Base-by-base conservation (phyloP, 805 yeast genomes). In the Brettanomyces sp. region DNA sequence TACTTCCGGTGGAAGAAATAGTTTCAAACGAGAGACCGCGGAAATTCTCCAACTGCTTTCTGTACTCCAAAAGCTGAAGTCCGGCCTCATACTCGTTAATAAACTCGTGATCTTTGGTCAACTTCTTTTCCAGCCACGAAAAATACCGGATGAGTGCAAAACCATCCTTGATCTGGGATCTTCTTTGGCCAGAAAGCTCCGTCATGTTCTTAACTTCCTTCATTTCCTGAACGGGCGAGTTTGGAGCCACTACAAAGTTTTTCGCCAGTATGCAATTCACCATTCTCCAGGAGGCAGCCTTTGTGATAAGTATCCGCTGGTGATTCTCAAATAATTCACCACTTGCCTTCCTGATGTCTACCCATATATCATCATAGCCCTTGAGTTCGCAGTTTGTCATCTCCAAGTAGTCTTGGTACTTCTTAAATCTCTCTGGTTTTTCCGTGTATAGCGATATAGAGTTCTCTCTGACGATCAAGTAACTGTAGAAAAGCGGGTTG, bases 1-100 rank as follows among this genome's bases (percentile, higher is more conserved):
- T 85, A 11, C 87, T 69, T 1, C 91, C 93, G 1, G 86, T 71
- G 4, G 89, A 77, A 44, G 87, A 78, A 42, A 85, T 84, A 0
- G 93, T 84, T 42, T 77, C 80, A 61, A 85, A 85, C 3, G 88
- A 80, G 40, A 79, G 72, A 0, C 90, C 93, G 21, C 67, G 72
- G 56, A 74, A 79, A 50, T 73, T 65, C 21, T 74, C 73, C 51
- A 73, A 73, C 30, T 72, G 63, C 30, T 70, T 59, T 55, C 91
- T 70, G 43, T 82, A 76, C 34, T 72, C 62, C 44, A 70, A 69
- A 25, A 82, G 70, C 54, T 81, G 78, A 53, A 71, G 69, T 3
- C 82, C 82, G 0, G 87, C 91, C 36, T 73, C 76, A 56, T 72
- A 77, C 61, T 85, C 95, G 54, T 77, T 77, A 24, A 85, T 59